Evolutionary conservation across 805 yeast genomes (phyloP).

Genomic region (Yarrowia sp.): DNA sequence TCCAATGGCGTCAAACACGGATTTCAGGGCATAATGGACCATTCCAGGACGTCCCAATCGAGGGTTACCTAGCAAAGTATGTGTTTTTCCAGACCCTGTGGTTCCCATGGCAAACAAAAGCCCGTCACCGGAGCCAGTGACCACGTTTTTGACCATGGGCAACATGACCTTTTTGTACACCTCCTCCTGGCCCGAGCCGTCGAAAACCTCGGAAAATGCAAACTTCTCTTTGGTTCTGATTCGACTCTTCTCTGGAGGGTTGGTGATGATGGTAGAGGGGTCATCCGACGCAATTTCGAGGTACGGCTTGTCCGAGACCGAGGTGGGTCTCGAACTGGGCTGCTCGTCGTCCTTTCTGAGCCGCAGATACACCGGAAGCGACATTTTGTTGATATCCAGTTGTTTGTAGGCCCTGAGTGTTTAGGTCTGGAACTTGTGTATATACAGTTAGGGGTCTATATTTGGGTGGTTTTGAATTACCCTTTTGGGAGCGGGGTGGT

Average conservation of each 20-base stretch:
- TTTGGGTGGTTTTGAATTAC: constrained; percentile 31
- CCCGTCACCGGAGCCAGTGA: constrained; percentile 52
- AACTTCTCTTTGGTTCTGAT: constrained; percentile 44
- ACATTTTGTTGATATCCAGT: constrained; percentile 35
- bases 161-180: constrained; percentile 51
- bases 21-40: constrained; percentile 50
- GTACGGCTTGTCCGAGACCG: constrained; percentile 45
- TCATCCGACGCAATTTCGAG: constrained; percentile 44
- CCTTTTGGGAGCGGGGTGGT: constrained; percentile 22
- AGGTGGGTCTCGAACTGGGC: constrained; percentile 21
- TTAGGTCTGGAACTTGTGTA: background rate
- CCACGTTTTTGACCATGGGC: constrained; percentile 49
- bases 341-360: constrained; percentile 47
- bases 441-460: constrained; percentile 34
- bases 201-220: constrained; percentile 51
- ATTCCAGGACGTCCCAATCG: constrained; percentile 51
- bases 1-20: constrained; percentile 49
- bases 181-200: constrained; percentile 50
- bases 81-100: constrained; percentile 59
- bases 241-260: constrained; percentile 46
- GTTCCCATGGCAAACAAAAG: constrained; percentile 61
- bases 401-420: background rate
- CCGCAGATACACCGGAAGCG: constrained; percentile 52
- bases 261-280: constrained; percentile 42
- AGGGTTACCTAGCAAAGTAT: constrained; percentile 47